Evolutionary conservation across 73 alveolate species (phyloP), one percentile per base, ranked within the genome.

Genomic region (Paramecium bursaria): DNA sequence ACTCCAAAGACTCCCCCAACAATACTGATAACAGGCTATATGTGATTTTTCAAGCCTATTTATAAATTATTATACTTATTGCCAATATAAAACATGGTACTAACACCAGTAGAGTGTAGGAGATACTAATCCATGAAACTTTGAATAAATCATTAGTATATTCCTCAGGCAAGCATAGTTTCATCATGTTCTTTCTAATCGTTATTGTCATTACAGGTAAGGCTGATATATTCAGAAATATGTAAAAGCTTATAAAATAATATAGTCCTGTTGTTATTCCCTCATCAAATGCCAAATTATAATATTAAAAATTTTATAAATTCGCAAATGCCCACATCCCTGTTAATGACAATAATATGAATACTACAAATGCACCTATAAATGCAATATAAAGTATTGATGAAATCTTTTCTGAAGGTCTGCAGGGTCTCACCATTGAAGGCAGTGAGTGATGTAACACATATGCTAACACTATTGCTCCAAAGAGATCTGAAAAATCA

Each of bases 361-460:
- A 79, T 31, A 57, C 48, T 13, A 50, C 7, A 10, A 79, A 42
- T 3, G 79, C 89, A 22, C 51, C 42, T 3, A 42, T 55, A 23
- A 79, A 79, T 22, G 85, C 15, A 13, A 27, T 42, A 48, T 53
- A 39, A 0, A 79, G 23, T 0, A 79, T 73, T 29, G 31, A 53
- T 79, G 60, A 53, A 19, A 79, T 55, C 3, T 54, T 73, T 39
- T 44, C 42, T 5, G 60, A 14, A 15, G 89, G 89, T 39, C 76
- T 61, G 0, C 51, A 54, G 42, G 89, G 89, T 53, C 76, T 79
- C 11, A 73, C 33, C 89, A 79, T 79, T 21, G 79, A 67, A 30
- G 89, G 89, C 0, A 73, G 25, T n/a, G 85, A 53, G 39, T 79
- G 89, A 22, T 79, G 89, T 82, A 79, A 53, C 9, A 53, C 42